A percentile compares a stretch with the other conserved stretches of the same genome.
These are phyloP conservation scores for Penicillium tannophilum DNA, from an alignment of 495 filamentous ascomycete species.

Conservation along the genomic window DNA sequence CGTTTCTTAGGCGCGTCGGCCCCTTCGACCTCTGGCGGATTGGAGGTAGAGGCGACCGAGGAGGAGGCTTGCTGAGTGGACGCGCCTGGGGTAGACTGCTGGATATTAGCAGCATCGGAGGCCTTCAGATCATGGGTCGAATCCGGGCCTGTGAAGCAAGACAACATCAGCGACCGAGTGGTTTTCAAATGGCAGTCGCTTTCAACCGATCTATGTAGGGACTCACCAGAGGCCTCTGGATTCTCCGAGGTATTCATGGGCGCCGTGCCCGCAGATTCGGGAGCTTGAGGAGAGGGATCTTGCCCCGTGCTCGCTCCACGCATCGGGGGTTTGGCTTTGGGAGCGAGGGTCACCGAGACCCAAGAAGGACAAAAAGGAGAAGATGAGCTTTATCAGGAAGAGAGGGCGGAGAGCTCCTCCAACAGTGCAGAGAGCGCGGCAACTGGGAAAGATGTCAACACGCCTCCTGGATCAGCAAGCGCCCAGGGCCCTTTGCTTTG, in stretches of 20 bases:
- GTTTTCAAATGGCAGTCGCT: neutral
- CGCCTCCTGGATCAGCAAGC: conserved; percentile 44
- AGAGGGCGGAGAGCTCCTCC: conserved; percentile 7
- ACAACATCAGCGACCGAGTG: conserved; percentile 17
- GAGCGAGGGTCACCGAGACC: conserved; percentile 17
- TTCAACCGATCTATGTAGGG: neutral
- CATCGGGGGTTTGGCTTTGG: conserved; percentile 32
- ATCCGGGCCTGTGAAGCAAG: conserved; percentile 30
- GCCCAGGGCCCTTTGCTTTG: conserved; percentile 11
- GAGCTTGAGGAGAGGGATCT: conserved; percentile 36
- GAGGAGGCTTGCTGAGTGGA: conserved; percentile 27
- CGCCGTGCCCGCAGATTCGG: conserved; percentile 35
- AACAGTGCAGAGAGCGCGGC: conserved; percentile 24
- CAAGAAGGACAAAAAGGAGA: conserved; percentile 10
- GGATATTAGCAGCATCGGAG: conserved; percentile 30
- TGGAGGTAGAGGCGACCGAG: conserved; percentile 20
- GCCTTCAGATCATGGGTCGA: conserved; percentile 30
- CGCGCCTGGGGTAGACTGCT: conserved; percentile 29
- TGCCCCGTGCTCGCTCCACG: conserved; percentile 41
- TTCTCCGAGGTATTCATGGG: conserved; percentile 40
- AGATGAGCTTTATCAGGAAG: neutral
- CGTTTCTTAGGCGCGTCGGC: conserved; percentile 53
- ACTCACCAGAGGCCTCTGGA: conserved; percentile 28
- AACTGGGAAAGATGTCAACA: conserved; percentile 29
- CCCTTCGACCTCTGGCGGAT: conserved; percentile 15